These are phyloP conservation scores for Pseudogymnoascus sp. DNA, from an alignment of 2,329 filamentous ascomycete species.

Conservation along the genomic window DNA sequence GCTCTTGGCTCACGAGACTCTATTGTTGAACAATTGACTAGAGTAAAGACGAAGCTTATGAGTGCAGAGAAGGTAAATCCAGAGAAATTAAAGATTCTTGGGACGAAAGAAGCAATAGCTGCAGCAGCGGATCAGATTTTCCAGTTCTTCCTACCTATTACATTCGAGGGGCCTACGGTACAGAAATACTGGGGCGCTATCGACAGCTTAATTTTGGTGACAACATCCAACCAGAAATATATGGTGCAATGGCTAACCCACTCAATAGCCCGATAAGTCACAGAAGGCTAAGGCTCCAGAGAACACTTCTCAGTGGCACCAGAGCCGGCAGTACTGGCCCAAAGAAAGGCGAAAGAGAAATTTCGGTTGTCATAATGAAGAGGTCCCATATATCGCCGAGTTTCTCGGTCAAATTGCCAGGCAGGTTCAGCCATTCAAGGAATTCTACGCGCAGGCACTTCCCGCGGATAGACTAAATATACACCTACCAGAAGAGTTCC, in stretches of 20 bases:
- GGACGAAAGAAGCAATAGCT: constrained; percentile 32
- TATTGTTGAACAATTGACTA: constrained; percentile 11
- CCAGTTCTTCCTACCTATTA: constrained; percentile 36
- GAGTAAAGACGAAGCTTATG: constrained; percentile 6
- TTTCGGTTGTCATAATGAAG: constrained; percentile 7
- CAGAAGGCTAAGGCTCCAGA: neutral
- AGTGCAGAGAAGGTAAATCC: constrained; percentile 10
- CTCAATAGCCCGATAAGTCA: neutral
- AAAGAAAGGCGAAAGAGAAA: neutral
- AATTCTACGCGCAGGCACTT: constrained; percentile 12
- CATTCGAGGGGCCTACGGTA: constrained; percentile 32
- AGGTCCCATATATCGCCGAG: constrained; percentile 6
- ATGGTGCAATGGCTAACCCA: neutral
- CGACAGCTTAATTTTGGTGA: constrained; percentile 12
- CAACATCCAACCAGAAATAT: neutral
- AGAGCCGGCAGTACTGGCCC: neutral
- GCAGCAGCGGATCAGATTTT: constrained; percentile 36
- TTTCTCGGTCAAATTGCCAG: constrained; percentile 7
- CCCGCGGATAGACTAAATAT: constrained; percentile 12
- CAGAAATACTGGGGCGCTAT: constrained; percentile 40
- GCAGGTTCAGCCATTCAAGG: constrained; percentile 11
- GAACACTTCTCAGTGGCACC: neutral
- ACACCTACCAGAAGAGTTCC: constrained; percentile 16
- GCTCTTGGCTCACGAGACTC: constrained; percentile 7
- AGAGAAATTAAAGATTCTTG: constrained; percentile 21